Evolutionary conservation across 106 monocot genomes (phyloP).

Genomic region (Phalaenopsis aphrodite): DNA sequence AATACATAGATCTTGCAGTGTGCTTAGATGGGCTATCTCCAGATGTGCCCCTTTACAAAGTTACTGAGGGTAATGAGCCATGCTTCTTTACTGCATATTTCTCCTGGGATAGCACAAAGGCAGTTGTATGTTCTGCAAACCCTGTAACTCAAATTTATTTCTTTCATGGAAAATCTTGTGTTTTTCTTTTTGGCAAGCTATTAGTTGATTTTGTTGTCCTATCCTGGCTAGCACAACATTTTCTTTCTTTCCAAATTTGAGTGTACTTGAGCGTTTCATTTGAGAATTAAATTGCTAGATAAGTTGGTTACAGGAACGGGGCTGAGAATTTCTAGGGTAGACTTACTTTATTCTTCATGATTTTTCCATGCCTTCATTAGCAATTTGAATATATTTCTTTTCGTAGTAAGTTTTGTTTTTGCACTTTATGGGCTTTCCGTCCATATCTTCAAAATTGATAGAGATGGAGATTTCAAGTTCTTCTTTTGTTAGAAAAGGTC

Average conservation of each 20-base stretch:
- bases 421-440: not conserved
- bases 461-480: not conserved
- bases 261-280: not conserved
- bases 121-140: conserved; percentile 44
- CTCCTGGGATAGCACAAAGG: conserved; percentile 71
- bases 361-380: not conserved
- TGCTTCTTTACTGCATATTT: conserved; percentile 86
- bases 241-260: not conserved
- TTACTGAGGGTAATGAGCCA: conserved; percentile 93
- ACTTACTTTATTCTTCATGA: not conserved
- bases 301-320: no score
- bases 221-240: not conserved
- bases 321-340: not conserved
- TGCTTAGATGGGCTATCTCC: conserved; percentile 62
- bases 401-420: not conserved
- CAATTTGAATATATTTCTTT: not conserved
- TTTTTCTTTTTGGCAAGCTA: not conserved
- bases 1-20: conserved; percentile 75
- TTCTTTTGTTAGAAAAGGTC: not conserved
- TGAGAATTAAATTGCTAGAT: not conserved
- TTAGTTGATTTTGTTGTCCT: not conserved
- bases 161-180: not conserved
- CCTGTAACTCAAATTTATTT: conserved; percentile 4
- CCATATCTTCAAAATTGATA: not conserved
- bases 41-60: conserved; percentile 81